A percentile compares a stretch with the other conserved stretches of the same genome.
Evolutionary conservation across 495 filamentous ascomycete genomes (phyloP).

Genomic region (Geoglossum glabrum): DNA sequence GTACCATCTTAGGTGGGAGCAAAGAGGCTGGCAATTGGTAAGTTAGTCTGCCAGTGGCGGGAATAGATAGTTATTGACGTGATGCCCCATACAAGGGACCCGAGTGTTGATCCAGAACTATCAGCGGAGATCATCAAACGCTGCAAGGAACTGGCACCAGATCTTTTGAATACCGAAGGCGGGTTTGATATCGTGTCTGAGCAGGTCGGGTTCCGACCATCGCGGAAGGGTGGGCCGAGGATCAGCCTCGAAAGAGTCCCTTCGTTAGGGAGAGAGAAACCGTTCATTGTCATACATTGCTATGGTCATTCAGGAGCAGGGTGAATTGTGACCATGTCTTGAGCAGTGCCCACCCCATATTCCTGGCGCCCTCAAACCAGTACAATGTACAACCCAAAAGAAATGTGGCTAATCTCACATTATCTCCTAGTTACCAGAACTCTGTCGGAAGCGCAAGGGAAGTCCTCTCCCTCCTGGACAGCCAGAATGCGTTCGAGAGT

Average conservation of each 20-base stretch:
- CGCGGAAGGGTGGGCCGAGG: conserved; percentile 18
- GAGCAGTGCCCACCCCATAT: too few species aligned
- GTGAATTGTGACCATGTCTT: conserved; percentile 8
- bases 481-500: neutral
- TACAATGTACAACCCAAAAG: too few species aligned
- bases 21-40: conserved; percentile 18
- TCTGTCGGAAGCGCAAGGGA: conserved; percentile 14
- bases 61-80: neutral
- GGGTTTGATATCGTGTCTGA: conserved; percentile 21
- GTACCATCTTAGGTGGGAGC: conserved; percentile 20
- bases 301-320: conserved; percentile 19
- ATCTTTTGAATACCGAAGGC: conserved; percentile 16
- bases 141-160: conserved; percentile 16
- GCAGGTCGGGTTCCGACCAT: conserved; percentile 21
- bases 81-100: neutral
- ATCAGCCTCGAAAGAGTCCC: conserved; percentile 13
- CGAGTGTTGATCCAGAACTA: neutral
- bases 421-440: conserved; percentile 11
- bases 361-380: too few species aligned
- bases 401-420: neutral
- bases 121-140: conserved; percentile 15
- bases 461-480: conserved; percentile 2
- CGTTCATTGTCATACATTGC: conserved; percentile 10
- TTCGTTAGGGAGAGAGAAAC: neutral
- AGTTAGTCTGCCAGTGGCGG: neutral